A percentile compares a stretch with the other conserved stretches of the same genome.
Evolutionary conservation across 176 grass and related monocot genomes (phyloP).

Genomic region (Lolium multiflorum): DNA sequence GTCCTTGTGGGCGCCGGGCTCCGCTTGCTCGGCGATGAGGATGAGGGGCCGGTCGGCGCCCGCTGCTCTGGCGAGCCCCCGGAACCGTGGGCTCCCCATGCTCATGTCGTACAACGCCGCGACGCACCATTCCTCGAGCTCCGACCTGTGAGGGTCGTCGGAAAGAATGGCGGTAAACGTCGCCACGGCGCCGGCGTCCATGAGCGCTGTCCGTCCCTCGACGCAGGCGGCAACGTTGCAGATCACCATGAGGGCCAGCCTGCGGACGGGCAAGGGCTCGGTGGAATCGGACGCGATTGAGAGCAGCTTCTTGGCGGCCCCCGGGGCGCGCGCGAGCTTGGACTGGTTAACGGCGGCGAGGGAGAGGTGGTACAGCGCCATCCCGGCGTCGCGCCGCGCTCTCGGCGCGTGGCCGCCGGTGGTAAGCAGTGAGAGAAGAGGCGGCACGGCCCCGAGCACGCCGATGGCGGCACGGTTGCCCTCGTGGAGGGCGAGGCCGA

Average conservation of each 20-base stretch:
- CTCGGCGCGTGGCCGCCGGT: neutral
- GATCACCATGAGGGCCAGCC: slow-evolving; percentile 75
- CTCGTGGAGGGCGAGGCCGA: slow-evolving; percentile 17
- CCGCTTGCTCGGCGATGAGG: slow-evolving; percentile 45
- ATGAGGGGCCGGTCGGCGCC: slow-evolving; percentile 60
- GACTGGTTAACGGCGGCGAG: slow-evolving; percentile 28
- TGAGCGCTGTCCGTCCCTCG: slow-evolving; percentile 65
- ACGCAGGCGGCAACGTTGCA: slow-evolving; percentile 69
- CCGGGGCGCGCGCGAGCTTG: neutral
- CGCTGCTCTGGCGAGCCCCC: slow-evolving; percentile 70
- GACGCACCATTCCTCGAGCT: slow-evolving; percentile 64
- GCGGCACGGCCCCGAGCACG: slow-evolving; percentile 25
- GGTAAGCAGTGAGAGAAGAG: slow-evolving; percentile 10
- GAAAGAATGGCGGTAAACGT: slow-evolving; percentile 52
- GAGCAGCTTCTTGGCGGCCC: slow-evolving; percentile 9
- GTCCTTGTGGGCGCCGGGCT: slow-evolving; percentile 48
- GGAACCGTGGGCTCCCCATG: slow-evolving; percentile 68
- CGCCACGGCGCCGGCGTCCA: slow-evolving; percentile 67
- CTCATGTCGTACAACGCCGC: slow-evolving; percentile 81
- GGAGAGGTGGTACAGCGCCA: slow-evolving; percentile 19
- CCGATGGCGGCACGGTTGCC: slow-evolving; percentile 18
- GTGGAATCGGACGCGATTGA: neutral
- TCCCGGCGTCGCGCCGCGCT: slow-evolving; percentile 19
- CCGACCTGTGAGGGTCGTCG: neutral
- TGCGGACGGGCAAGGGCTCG: slow-evolving; percentile 42